phyloP scores from a whole-genome alignment of 2,329 filamentous ascomycete genomes.

The Periconia sp. region DNA sequence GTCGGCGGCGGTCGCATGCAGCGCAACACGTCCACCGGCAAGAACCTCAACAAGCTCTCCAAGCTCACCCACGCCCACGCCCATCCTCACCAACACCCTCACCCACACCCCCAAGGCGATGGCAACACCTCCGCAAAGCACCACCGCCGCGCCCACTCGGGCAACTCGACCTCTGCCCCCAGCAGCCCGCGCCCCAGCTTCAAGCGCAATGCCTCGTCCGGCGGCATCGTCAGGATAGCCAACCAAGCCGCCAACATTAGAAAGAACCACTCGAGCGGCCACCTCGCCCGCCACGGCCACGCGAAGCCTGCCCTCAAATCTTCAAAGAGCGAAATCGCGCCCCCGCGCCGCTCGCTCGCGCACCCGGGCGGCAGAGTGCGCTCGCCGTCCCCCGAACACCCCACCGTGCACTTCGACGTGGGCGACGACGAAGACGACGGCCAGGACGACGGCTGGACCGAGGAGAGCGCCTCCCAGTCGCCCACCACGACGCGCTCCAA shows the following conservation, averaged over 20 bases:
- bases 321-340: conserved; percentile 35
- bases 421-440: conserved; percentile 31
- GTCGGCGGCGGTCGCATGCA: conserved; percentile 43
- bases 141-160: conserved; percentile 43
- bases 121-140: conserved; percentile 32
- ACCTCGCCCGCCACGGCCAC: conserved; percentile 45
- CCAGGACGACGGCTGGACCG: conserved; percentile 44
- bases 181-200: conserved; percentile 43
- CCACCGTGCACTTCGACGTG: conserved; percentile 46
- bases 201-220: conserved; percentile 48
- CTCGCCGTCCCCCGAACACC: conserved; percentile 38
- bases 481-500: conserved; percentile 45
- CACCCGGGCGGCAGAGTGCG: conserved; percentile 34
- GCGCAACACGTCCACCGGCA: conserved; percentile 44
- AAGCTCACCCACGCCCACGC: conserved; percentile 33
- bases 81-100: background rate
- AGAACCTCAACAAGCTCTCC: conserved; percentile 46
- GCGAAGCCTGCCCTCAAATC: conserved; percentile 43
- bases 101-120: conserved; percentile 14
- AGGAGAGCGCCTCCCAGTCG: conserved; percentile 46
- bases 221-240: conserved; percentile 37
- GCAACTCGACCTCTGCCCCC: conserved; percentile 37
- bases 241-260: conserved; percentile 38
- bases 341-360: conserved; percentile 31
- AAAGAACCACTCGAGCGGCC: conserved; percentile 50